Percentiles rank a stretch among this genome's conserved stretches.
phyloP scores from a whole-genome alignment of 495 filamentous ascomycete species.

The Penicillium psychrofluorescens region DNA sequence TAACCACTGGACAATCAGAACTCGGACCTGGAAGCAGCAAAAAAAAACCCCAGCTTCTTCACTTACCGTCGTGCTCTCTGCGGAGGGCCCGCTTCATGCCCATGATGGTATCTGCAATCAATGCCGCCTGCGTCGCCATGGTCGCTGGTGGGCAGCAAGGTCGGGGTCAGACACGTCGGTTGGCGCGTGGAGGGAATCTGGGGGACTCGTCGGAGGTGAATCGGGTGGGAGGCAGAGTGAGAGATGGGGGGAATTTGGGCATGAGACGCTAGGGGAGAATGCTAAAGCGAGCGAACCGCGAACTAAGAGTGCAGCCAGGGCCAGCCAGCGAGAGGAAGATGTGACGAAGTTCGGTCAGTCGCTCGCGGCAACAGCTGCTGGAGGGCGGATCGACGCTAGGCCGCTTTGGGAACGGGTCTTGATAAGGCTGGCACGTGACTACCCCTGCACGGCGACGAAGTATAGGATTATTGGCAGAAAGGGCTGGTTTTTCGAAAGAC shows the following conservation, averaged over 20 bases:
- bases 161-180: slow-evolving; percentile 12
- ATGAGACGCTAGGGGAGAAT: too few relatives aligned
- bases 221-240: background rate
- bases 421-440: too few relatives aligned
- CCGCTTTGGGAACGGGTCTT: slow-evolving; percentile 12
- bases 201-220: background rate
- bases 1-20: slow-evolving; percentile 5
- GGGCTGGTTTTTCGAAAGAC: too few relatives aligned
- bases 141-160: slow-evolving; percentile 17
- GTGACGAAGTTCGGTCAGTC: slow-evolving; percentile 16
- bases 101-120: slow-evolving; percentile 66
- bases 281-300: too few relatives aligned
- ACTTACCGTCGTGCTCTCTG: slow-evolving; percentile 52
- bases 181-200: slow-evolving; percentile 6
- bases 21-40: background rate
- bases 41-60: background rate
- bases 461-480: too few relatives aligned
- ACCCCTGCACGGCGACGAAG: too few relatives aligned
- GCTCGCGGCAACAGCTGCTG: slow-evolving; percentile 19
- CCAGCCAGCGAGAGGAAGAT: background rate
- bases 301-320: too few relatives aligned
- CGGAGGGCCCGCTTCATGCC: slow-evolving; percentile 69
- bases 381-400: slow-evolving; percentile 29
- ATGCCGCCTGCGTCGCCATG: slow-evolving; percentile 66
- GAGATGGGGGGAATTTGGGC: background rate